These are phyloP conservation scores for Fusarium nodosum DNA, from an alignment of 2,329 filamentous ascomycete genomes.

Conservation along the genomic window DNA sequence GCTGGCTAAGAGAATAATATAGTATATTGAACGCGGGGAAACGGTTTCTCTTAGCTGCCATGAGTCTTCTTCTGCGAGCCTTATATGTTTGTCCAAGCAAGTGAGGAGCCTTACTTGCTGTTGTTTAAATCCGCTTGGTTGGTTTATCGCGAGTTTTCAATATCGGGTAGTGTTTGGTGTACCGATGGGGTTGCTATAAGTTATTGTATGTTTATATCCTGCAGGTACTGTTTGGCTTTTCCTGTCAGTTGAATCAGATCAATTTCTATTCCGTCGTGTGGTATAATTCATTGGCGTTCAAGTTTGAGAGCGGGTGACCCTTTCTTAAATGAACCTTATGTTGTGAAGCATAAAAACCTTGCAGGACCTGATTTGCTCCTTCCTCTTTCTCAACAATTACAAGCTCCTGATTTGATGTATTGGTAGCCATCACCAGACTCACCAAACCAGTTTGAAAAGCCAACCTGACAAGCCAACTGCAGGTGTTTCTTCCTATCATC, in stretches of 20 bases:
- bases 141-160: slow-evolving; percentile 5
- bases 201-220: slow-evolving; percentile 36
- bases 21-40: background rate
- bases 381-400: background rate
- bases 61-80: background rate
- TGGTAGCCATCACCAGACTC: background rate
- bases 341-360: background rate
- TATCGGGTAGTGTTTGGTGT: slow-evolving; percentile 18
- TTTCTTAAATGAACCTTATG: background rate
- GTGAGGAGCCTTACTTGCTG: slow-evolving; percentile 13
- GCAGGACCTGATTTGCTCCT: background rate
- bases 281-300: background rate
- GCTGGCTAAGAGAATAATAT: slow-evolving; percentile 25
- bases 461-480: background rate
- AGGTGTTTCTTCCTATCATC: background rate
- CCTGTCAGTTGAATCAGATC: slow-evolving; percentile 29
- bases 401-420: background rate
- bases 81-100: slow-evolving; percentile 17
- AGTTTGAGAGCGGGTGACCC: background rate
- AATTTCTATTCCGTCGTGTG: background rate
- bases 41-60: background rate
- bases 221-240: slow-evolving; percentile 15
- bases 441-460: background rate
- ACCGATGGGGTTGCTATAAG: slow-evolving; percentile 4
- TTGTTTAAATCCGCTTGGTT: slow-evolving; percentile 6